A percentile compares a stretch with the other conserved stretches of the same genome.
phyloP scores from a whole-genome alignment of 306 rosid genomes.

The Vigna angularis region DNA sequence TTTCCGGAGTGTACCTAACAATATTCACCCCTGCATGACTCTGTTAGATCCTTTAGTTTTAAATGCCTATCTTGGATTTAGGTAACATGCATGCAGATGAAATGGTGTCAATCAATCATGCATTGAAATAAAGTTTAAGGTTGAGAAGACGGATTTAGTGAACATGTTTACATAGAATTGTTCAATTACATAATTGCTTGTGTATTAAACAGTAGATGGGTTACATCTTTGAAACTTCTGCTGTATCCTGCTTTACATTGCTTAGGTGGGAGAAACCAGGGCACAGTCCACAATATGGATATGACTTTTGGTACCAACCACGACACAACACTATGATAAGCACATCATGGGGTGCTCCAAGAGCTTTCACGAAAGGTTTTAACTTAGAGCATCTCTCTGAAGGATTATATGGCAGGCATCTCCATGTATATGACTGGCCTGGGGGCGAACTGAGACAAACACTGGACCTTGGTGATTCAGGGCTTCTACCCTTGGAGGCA shows the following conservation, averaged over 20 bases:
- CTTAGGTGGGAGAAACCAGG: conserved; percentile 97
- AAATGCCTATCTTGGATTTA: background rate
- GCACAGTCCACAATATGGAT: conserved; percentile 89
- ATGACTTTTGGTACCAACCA: conserved; percentile 98
- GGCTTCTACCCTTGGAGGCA: conserved; percentile 89
- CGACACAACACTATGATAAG: conserved; percentile 92
- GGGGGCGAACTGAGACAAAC: conserved; percentile 95
- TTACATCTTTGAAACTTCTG: conserved; percentile 21
- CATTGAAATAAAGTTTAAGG: background rate
- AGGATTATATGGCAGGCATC: conserved; percentile 89
- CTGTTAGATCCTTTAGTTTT: conserved; percentile 21
- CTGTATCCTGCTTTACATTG: conserved; percentile 16
- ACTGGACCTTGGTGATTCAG: conserved; percentile 84
- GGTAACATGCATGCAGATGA: background rate
- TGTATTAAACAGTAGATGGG: conserved; percentile 9
- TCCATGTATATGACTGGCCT: conserved; percentile 88
- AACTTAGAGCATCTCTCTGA: conserved; percentile 77
- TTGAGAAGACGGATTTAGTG: background rate
- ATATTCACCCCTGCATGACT: conserved; percentile 8
- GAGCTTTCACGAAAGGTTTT: conserved; percentile 85
- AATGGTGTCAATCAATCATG: background rate
- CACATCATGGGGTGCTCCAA: conserved; percentile 98
- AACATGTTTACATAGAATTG: background rate
- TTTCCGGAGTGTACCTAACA: background rate
- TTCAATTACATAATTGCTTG: background rate